Base-by-base conservation (phyloP, 805 yeast genomes). In the Cyberlindnera mississippiensis region DNA sequence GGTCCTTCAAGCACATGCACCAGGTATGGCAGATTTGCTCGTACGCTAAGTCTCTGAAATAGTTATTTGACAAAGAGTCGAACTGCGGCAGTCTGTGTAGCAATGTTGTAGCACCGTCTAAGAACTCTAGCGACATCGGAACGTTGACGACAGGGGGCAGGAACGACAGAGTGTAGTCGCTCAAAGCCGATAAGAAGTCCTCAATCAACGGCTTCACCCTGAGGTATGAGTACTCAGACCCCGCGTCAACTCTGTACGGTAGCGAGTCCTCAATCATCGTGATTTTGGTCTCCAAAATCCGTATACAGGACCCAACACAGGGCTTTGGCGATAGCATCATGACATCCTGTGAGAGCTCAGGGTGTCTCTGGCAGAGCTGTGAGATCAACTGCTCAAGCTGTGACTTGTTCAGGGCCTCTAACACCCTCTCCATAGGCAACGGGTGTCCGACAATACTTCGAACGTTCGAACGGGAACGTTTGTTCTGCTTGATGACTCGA, bases 221-320 rank as follows among this genome's bases (percentile, higher is more conserved):
- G 43, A 84, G 63, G 59, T 78, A 87, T 4, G 90, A 78, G 56
- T 87, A 87, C 60, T 87, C 96, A 35, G 84, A 76, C 28, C 74
- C 69, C 9, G 73, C 69, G 52, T 85, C 89, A 48, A 86, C 87
- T 50, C 81, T 80, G 60, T 84, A 86, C 1, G 96, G 96, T 49
- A 88, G 62, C 45, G 73, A 70, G 9, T 60, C 59, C 16, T 64
- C 52, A 20, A 85, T 74, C 7, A 42, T 46, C 4, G 55, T 57
- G 16, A 69, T 57, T 36, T 75, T 64, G 53, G 56, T 52, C 29
- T 65, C 59, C 39, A 88, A 66, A 32, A 77, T 66, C 10, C 62
- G 67, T 9, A 82, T 57, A 6, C 85, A 73, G 42, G 73, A 70
- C 11, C 67, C 60, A 4, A 78, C 71, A 0, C 80, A 67, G 13